phyloP scores from a whole-genome alignment of 176 grass and related monocot species.

The Phyllostachys edulis region DNA sequence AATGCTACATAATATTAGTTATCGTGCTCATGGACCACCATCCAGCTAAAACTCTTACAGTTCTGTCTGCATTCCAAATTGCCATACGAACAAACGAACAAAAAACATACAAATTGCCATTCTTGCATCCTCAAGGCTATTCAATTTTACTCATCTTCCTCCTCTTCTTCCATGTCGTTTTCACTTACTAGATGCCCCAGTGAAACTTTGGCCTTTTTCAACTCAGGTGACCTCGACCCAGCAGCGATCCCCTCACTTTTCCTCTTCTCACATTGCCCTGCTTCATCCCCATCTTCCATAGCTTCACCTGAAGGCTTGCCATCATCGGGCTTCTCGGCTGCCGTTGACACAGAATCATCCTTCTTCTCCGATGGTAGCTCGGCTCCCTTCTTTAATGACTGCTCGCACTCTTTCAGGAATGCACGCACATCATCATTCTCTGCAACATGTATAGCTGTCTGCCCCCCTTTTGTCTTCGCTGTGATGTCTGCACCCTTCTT shows the following conservation, averaged over 20 bases:
- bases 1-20: not conserved
- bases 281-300: conserved; percentile 31
- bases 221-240: not conserved
- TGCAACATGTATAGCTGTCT: conserved; percentile 74
- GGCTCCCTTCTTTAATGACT: conserved; percentile 46
- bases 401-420: conserved; percentile 64
- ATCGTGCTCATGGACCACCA: not conserved
- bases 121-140: not conserved
- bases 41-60: not conserved
- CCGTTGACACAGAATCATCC: conserved; percentile 23
- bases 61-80: not conserved
- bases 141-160: conserved; percentile 25
- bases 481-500: conserved; percentile 64
- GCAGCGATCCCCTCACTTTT: conserved; percentile 42
- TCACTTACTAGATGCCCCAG: conserved; percentile 73
- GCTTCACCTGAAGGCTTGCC: conserved; percentile 30
- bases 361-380: conserved; percentile 42
- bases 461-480: conserved; percentile 77
- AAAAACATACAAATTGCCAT: conserved; percentile 1
- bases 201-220: conserved; percentile 76
- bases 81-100: not conserved
- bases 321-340: conserved; percentile 26
- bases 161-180: conserved; percentile 55
- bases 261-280: conserved; percentile 53
- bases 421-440: conserved; percentile 64